Evolutionary conservation across 805 yeast genomes (phyloP).

Genomic region (Kodamaea fukazawae): DNA sequence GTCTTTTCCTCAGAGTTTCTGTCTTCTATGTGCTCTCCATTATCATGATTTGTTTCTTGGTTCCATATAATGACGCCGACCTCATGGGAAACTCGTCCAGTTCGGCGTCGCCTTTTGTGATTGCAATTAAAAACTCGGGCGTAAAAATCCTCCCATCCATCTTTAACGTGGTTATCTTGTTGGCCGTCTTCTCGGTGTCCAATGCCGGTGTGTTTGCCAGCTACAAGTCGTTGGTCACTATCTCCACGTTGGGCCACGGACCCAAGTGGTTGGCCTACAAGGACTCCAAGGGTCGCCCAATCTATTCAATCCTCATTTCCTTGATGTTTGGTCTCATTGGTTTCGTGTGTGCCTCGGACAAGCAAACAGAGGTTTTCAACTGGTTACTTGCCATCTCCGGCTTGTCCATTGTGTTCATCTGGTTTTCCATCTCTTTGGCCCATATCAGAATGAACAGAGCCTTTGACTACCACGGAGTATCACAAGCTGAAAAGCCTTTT

Average conservation of each 20-base stretch:
- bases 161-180: conserved; percentile 71
- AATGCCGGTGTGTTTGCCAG: conserved; percentile 65
- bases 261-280: conserved; percentile 46
- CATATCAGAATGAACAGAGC: conserved; percentile 66
- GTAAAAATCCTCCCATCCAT: conserved; percentile 70
- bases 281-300: conserved; percentile 42
- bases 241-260: conserved; percentile 49
- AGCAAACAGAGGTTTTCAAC: conserved; percentile 57
- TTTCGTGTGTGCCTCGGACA: conserved; percentile 58
- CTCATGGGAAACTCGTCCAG: conserved; percentile 28
- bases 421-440: conserved; percentile 71
- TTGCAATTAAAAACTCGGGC: conserved; percentile 69
- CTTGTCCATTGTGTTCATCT: conserved; percentile 70
- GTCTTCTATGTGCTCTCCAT: conserved; percentile 41
- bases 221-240: conserved; percentile 59
- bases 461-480: conserved; percentile 47
- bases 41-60: conserved; percentile 39
- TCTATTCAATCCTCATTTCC: conserved; percentile 48
- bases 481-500: conserved; percentile 31
- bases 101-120: conserved; percentile 70
- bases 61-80: conserved; percentile 23
- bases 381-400: conserved; percentile 81
- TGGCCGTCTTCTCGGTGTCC: conserved; percentile 54
- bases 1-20: conserved; percentile 52
- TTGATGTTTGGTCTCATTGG: conserved; percentile 56